These are phyloP conservation scores for Ambrosiella beaveri DNA, from an alignment of 2,329 filamentous ascomycete species.

Conservation along the genomic window DNA sequence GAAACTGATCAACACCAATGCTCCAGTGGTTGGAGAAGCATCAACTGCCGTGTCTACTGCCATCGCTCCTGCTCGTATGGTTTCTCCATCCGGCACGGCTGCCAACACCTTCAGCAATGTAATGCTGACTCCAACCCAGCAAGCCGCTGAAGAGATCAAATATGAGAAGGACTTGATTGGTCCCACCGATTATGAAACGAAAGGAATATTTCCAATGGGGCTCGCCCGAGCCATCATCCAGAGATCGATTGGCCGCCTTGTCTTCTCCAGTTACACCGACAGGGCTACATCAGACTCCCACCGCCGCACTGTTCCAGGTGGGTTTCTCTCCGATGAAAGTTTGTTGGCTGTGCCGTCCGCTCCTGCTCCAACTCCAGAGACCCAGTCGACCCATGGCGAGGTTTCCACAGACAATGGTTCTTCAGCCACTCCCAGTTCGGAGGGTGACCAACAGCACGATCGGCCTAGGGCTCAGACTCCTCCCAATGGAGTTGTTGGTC, in stretches of 20 bases:
- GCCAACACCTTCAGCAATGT: neutral
- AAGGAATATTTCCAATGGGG: conserved; percentile 6
- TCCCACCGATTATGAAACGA: neutral
- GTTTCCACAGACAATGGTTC: neutral
- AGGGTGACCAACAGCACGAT: neutral
- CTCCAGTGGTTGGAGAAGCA: neutral
- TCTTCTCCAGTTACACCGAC: neutral
- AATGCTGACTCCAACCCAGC: neutral
- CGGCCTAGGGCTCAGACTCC: neutral
- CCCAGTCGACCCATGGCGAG: neutral
- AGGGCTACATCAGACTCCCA: neutral
- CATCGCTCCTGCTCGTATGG: neutral
- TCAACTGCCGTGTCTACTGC: neutral
- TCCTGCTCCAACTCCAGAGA: neutral
- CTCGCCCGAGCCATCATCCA: conserved; percentile 7
- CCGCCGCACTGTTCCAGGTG: neutral
- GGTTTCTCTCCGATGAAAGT: neutral
- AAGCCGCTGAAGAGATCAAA: conserved; percentile 1
- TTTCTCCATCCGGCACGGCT: neutral
- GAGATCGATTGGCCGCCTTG: conserved; percentile 7
- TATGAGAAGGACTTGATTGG: conserved; percentile 5
- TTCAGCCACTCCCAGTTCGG: neutral
- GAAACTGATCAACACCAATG: neutral
- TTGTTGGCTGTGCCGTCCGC: neutral
- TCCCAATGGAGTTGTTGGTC: neutral